Base-by-base conservation (phyloP, 495 filamentous ascomycete species). In the Aspergillus hancockii region DNA sequence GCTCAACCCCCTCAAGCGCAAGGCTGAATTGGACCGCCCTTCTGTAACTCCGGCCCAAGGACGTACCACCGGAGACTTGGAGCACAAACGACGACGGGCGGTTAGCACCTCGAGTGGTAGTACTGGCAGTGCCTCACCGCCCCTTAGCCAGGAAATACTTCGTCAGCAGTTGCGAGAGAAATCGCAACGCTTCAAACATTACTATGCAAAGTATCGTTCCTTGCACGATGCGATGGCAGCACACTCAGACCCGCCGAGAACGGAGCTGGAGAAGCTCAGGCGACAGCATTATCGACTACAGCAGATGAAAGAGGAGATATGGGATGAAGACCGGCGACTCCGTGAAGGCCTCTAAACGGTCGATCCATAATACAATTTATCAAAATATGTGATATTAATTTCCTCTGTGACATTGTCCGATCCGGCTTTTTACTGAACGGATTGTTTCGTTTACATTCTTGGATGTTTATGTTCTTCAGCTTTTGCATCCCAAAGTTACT, bases 231-330 rank as follows among this genome's bases (percentile, higher is more conserved):
- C 86, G 64, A 71, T 91, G 32, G 71, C 75, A n/a, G 70, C 62
- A 1, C 67, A 79, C 19, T 67, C 79, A 10, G 71, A 83, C 38
- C 83, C 87, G 4, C 74, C 82, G 1, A 74, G 78, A 57, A 74
- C 79, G 22, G 85, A 87, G 60, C 63, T 90, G 55, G 75, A 81
- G 4, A 69, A 81, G 46, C 62, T 91, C 58, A 70, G 83, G 46
- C 79, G 80, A 41, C 86, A 89, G 84, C 87, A 86, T 63, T 67
- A 75, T 13, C 76, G 80, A 16, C 75, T 92, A 34, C 72, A 79
- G 46, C 63, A 58, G 14, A 84, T 90, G 82, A 92, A 92, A 75
- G 73, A 74, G 52, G 82, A 90, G 47, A 91, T 92, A 47, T 84
- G 83, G 70, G 75, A 77, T 38, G 77, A 81, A 55, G 64, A 71